Base-by-base conservation (phyloP, 208 protist genomes). In the Leishmania mexicana region DNA sequence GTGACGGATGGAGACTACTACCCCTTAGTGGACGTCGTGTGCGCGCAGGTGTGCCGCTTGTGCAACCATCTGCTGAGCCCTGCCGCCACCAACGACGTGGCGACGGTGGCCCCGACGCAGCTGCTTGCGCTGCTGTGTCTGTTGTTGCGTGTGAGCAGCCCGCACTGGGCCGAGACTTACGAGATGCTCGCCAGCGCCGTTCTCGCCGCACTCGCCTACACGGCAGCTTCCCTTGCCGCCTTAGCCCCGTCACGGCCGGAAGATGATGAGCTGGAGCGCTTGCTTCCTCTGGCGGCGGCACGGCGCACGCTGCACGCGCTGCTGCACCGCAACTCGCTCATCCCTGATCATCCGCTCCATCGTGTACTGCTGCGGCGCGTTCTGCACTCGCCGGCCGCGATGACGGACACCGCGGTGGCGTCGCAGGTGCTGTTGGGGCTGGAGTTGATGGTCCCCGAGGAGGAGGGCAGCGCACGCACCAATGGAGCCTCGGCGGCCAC, bases 271-370 rank as follows among this genome's bases (percentile, higher is more conserved):
- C 35, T 86, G 42, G 57, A 71, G 38, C 28, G 40, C 1, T 38
- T 68, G 21, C 49, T 80, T 13, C 83, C 86, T 35, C 31, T 88
- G 21, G 7, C 49, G 2, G 57, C 73, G n/a, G 73, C 80, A 57
- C 73, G 81, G n/a, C 80, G 73, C 62, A 75, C 90, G 11, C 38
- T 93, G 11, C 84, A 65, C 15, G 84, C 88, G 28, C 58, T 95
- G 54, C 79, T 94, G 62, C 85, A 83, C 19, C 91, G 93, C 60
- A 85, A 89, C 78, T 89, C 88, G 1, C 84, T 90, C 76, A 79
- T 95, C 35, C 94, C 92, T 1, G 89, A 92, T 62, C 90, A 95
- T 75, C 81, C 89, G 8, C 87, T 95, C 64, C 92, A 95, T 76
- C 51, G 53, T n/a, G 73, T 87, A 47, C 85, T 94, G 49, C 89